Evolutionary conservation across 352 stramenopile species (phyloP), one percentile per base, ranked within the genome.

Genomic region (Pythium myriotylum): DNA sequence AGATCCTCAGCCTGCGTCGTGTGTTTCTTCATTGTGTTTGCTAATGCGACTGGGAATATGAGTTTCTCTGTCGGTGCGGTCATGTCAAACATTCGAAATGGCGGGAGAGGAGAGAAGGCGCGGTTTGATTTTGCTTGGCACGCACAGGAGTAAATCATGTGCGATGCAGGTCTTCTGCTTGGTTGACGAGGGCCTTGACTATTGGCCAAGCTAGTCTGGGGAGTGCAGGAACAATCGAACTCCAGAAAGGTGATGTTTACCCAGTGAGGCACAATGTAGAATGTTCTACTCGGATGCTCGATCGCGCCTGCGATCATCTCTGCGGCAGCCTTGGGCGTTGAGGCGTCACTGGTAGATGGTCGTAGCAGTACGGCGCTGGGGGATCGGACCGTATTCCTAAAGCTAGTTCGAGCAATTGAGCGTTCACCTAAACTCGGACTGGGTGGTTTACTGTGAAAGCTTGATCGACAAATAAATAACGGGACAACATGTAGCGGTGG

Each of bases 401-500:
- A 29, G n/a, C 19, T 58, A 2, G 39, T 54, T 42, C 46, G 49
- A 23, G 2, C 4, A 27, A 32, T 12, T 9, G 2, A 20, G 3
- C 52, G 13, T 1, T 32, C n/a, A 33, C 37, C 29, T 2, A 14
- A 17, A 7, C 6, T 26, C 4, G 54, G 32, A 40, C 35, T 41
- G 22, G 53, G 14, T 7, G 41, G n/a, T n/a, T 40, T 33, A 17
- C 14, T 52, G n/a, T 19, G 10, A 23, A n/a, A 26, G 17, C 33
- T 63, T 23, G 61, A 42, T 26, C 50, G 41, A 54, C 89, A 98
- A 20, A 99, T 93, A 66, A 99, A 99, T 46, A 99, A 89, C 19
- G 97, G 97, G n/a, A 97, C 94, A 13, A 97, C 91, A 67, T 99
- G 97, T 20, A 99, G 72, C 22, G 97, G 97, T 5, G 97, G 97